Evolutionary conservation across 805 yeast genomes (phyloP), one percentile per base, ranked within the genome.

Genomic region (Danielia oregonensis): DNA sequence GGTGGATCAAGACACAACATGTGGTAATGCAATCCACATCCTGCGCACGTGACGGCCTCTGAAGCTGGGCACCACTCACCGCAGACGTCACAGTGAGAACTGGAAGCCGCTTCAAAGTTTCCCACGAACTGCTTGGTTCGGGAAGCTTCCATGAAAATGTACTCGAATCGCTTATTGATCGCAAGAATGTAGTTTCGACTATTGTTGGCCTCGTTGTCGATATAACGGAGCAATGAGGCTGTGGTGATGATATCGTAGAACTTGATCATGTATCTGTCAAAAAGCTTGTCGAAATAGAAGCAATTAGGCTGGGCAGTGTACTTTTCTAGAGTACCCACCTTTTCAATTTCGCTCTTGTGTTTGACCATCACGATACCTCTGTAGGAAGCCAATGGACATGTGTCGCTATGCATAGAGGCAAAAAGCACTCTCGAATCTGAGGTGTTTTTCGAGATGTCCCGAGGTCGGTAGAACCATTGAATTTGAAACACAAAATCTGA

Each of bases 381-480:
- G 43, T 75, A 80, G 34, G 87, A 78, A 21, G 66, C 62, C 3
- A 88, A 51, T 0, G 96, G 95, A 43, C 96, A 86, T 5, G 76
- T 64, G 55, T 86, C 96, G 18, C 85, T 75, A 52, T 89, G 95
- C 79, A 87, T 76, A 0, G 96, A 84, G 0, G 93, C 93, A 53
- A 70, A 87, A 6, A 91, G 59, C 30, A 85, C 57, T 36, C 98
- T 70, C 7, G 96, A 73, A 57, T 88, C 95, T 3, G 67, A 54
- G 2, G 82, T 61, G 17, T 73, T 70, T 36, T 81, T 76, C 38
- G 83, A 78, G 24, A 89, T 82, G 53, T 88, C 97, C 38, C 89
- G 63, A 1, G 96, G 91, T 32, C 98, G 69, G 53, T 87, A 86
- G 58, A 82, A 83, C 97, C 97, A 89, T 59, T 89, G 89, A 44